phyloP scores from a whole-genome alignment of 2,329 filamentous ascomycete species.

The Huntiella bhutanensis region DNA sequence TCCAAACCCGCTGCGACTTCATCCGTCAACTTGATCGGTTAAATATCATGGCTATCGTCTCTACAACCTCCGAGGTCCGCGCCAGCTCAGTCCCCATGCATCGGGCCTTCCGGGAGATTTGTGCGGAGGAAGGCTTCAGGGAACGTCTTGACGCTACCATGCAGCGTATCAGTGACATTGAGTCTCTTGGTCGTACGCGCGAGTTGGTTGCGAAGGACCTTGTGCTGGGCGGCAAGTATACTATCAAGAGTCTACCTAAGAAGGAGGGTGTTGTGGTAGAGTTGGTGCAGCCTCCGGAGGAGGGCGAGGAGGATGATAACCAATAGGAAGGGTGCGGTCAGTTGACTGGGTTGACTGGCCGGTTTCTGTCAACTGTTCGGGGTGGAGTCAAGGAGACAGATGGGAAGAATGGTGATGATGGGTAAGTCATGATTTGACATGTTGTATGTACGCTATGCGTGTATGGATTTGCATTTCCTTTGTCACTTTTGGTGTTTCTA shows the following conservation, averaged over 20 bases:
- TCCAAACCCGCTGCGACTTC: slow-evolving; percentile 94
- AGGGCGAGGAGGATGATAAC: slow-evolving; percentile 15
- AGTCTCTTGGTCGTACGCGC: slow-evolving; percentile 79
- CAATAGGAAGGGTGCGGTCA: neutral
- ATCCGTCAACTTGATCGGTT: slow-evolving; percentile 81
- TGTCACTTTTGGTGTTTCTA: slow-evolving; percentile 3
- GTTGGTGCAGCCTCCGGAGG: slow-evolving; percentile 25
- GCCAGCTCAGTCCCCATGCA: slow-evolving; percentile 96
- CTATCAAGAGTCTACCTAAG: slow-evolving; percentile 29
- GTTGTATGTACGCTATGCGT: neutral
- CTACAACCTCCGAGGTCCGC: slow-evolving; percentile 66
- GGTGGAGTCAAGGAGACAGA: neutral
- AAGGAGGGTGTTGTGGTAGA: slow-evolving; percentile 20
- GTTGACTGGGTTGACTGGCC: neutral
- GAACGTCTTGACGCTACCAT: slow-evolving; percentile 67
- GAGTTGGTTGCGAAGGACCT: slow-evolving; percentile 92
- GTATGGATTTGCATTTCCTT: neutral
- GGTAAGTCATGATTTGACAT: neutral
- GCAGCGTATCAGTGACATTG: slow-evolving; percentile 76
- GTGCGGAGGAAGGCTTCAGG: slow-evolving; percentile 56
- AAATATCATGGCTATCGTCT: slow-evolving; percentile 79
- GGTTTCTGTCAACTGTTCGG: neutral
- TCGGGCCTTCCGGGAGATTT: slow-evolving; percentile 73
- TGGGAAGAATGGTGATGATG: neutral
- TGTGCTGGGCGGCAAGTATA: slow-evolving; percentile 66